A percentile compares a stretch with the other conserved stretches of the same genome.
Evolutionary conservation across 495 filamentous ascomycete genomes (phyloP).

Genomic region (Recurvomyces mirabilis): DNA sequence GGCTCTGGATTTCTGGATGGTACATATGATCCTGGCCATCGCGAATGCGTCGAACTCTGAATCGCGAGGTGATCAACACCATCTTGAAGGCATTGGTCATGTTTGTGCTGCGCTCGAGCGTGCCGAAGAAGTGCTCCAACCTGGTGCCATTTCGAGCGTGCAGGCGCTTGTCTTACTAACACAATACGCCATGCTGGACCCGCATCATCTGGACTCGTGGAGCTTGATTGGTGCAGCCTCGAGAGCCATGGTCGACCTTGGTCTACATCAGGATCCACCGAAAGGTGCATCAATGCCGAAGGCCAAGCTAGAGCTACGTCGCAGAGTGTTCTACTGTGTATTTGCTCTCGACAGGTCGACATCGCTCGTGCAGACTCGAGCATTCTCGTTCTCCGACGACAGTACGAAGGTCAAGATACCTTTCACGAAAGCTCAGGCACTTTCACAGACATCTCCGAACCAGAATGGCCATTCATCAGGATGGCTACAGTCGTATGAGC

Average conservation of each 20-base stretch:
- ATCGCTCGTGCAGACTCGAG: slow-evolving; percentile 64
- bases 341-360: slow-evolving; percentile 81
- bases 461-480: slow-evolving; percentile 32
- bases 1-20: slow-evolving; percentile 68
- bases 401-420: slow-evolving; percentile 52
- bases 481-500: slow-evolving; percentile 33
- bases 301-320: slow-evolving; percentile 58
- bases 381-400: slow-evolving; percentile 86
- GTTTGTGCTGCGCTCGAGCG: slow-evolving; percentile 59
- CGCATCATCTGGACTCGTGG: slow-evolving; percentile 82
- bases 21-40: slow-evolving; percentile 83
- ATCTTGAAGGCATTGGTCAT: slow-evolving; percentile 52
- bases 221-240: slow-evolving; percentile 79
- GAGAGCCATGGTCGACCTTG: slow-evolving; percentile 73
- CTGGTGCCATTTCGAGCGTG: slow-evolving; percentile 69
- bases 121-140: slow-evolving; percentile 68
- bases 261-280: slow-evolving; percentile 81
- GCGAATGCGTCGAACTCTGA: slow-evolving; percentile 61
- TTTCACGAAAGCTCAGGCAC: slow-evolving; percentile 4
- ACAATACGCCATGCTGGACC: slow-evolving; percentile 78
- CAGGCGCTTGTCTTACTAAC: slow-evolving; percentile 77
- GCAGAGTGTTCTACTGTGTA: slow-evolving; percentile 73
- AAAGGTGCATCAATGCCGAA: slow-evolving; percentile 48
- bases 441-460: slow-evolving; percentile 24
- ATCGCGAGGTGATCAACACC: slow-evolving; percentile 50